Conservation (phyloP, 163 green algal genomes). For the Smithsoniella earleae region DNA sequence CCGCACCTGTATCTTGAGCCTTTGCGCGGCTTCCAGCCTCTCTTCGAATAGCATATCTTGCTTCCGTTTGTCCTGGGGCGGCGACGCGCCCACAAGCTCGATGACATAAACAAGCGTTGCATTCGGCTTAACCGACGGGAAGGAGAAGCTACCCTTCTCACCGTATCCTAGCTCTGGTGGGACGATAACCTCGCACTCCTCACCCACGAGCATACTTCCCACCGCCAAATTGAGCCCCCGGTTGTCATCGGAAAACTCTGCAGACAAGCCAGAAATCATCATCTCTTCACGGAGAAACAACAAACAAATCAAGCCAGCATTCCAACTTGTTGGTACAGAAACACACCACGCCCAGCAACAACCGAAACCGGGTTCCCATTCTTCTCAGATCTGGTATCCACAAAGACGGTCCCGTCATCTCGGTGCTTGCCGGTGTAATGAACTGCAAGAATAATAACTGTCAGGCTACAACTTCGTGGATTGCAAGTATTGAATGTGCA, state of each 20-base stretch:
- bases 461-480: too few relatives aligned
- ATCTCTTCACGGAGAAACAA: too few relatives aligned
- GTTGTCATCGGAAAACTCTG: slow-evolving; percentile 41
- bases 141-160: slow-evolving; percentile 64
- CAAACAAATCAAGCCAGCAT: not conserved
- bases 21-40: slow-evolving; percentile 65
- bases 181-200: slow-evolving; percentile 47
- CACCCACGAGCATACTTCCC: slow-evolving; percentile 54
- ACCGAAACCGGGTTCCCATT: slow-evolving; percentile 43
- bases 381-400: slow-evolving; percentile 53
- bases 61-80: slow-evolving; percentile 35
- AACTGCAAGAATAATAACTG: slow-evolving; percentile 41
- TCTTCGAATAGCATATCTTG: slow-evolving; percentile 69
- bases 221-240: slow-evolving; percentile 51
- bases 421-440: slow-evolving; percentile 55
- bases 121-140: slow-evolving; percentile 63
- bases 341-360: slow-evolving; percentile 57
- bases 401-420: slow-evolving; percentile 48
- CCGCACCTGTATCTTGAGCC: slow-evolving; percentile 15
- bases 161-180: slow-evolving; percentile 60
- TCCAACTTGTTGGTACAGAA: not conserved
- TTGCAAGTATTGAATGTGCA: not conserved
- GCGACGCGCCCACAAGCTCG: slow-evolving; percentile 48
- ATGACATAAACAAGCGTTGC: slow-evolving; percentile 61
- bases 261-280: not conserved